Conservation (phyloP, 768 basidiomycete species). For the Scleroderma citrinum region DNA sequence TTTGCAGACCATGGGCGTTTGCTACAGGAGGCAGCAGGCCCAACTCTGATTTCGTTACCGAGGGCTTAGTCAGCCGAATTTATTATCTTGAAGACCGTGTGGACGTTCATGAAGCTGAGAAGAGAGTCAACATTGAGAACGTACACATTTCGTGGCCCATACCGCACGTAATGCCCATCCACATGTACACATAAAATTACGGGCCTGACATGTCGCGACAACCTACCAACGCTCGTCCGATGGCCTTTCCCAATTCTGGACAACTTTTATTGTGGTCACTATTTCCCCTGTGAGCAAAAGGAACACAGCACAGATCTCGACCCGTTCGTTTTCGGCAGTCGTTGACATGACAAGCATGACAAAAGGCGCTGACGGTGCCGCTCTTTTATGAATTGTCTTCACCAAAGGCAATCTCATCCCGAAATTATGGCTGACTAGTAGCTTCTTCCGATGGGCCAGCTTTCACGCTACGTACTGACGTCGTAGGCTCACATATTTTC, state of each 20-base stretch:
- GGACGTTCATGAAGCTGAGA: too few relatives aligned
- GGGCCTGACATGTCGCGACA: neutral
- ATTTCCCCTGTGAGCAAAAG: slow-evolving; percentile 18
- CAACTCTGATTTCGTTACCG: neutral
- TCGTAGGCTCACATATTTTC: slow-evolving; percentile 21
- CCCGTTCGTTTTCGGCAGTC: slow-evolving; percentile 16
- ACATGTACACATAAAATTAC: too few relatives aligned
- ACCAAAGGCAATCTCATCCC: slow-evolving; percentile 20
- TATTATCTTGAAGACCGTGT: neutral
- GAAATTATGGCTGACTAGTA: slow-evolving; percentile 8
- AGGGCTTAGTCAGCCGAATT: neutral
- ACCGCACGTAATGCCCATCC: neutral
- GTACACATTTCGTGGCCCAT: neutral
- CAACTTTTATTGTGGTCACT: slow-evolving; percentile 22
- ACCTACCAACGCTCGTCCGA: neutral
- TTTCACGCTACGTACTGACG: slow-evolving; percentile 23
- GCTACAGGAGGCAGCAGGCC: neutral
- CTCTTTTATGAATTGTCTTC: slow-evolving; percentile 19
- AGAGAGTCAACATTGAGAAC: neutral
- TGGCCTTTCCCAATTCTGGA: neutral
- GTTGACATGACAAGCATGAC: slow-evolving; percentile 31
- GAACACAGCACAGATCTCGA: slow-evolving; percentile 2
- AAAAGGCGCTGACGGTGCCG: slow-evolving; percentile 30
- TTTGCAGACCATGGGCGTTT: slow-evolving; percentile 68
- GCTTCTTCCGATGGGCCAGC: slow-evolving; percentile 12